Evolutionary conservation across 495 filamentous ascomycete genomes (phyloP).

Genomic region (Cairneyella variabilis): DNA sequence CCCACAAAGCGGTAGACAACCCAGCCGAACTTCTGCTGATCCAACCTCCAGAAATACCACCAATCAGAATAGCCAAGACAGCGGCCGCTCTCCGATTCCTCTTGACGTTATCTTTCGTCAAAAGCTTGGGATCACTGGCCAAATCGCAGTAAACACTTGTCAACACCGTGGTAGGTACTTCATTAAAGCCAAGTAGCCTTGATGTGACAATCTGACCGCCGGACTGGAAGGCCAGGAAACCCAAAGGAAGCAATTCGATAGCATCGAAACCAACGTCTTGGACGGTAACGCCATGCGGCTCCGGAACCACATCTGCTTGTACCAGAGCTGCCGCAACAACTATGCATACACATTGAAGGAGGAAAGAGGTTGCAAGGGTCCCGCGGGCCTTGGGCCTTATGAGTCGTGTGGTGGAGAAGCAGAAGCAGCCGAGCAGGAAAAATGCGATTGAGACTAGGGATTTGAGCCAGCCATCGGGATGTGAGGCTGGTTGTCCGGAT

Average conservation of each 20-base stretch:
- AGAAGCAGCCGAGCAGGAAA: constrained; percentile 54
- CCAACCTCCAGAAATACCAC: constrained; percentile 62
- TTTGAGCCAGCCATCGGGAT: constrained; percentile 61
- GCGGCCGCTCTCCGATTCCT: constrained; percentile 58
- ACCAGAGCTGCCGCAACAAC: constrained; percentile 56
- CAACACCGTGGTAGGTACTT: constrained; percentile 71
- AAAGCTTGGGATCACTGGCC: constrained; percentile 53
- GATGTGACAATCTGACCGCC: constrained; percentile 65
- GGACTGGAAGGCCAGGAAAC: constrained; percentile 65
- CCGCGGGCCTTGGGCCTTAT: constrained; percentile 37
- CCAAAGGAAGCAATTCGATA: constrained; percentile 50
- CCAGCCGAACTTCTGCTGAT: constrained; percentile 52
- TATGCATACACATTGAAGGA: constrained; percentile 52
- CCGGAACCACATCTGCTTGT: constrained; percentile 43
- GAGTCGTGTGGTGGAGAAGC: constrained; percentile 28
- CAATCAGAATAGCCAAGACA: constrained; percentile 52
- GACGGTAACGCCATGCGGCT: constrained; percentile 26
- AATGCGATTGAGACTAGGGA: constrained; percentile 53
- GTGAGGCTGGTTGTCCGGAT: constrained; percentile 43
- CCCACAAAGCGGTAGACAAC: constrained; percentile 54
- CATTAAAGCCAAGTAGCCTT: constrained; percentile 58
- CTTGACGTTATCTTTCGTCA: constrained; percentile 52
- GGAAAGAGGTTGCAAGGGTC: constrained; percentile 52
- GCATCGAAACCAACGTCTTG: constrained; percentile 28
- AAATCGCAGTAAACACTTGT: constrained; percentile 70